Evolutionary conservation across 306 rosid genomes (phyloP).

Genomic region (Quercus suber): DNA sequence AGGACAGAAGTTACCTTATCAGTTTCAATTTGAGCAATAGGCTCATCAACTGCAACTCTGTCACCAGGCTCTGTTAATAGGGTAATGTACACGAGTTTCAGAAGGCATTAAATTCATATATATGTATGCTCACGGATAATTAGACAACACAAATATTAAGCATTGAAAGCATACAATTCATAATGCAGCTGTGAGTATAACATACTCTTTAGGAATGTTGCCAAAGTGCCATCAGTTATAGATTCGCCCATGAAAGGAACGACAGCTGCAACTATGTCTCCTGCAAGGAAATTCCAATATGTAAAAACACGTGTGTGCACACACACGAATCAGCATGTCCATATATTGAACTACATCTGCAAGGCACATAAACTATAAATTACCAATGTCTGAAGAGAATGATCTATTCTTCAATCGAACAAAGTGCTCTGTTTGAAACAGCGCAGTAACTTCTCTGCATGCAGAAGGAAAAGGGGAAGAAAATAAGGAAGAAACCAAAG

Average conservation of each 20-base stretch:
- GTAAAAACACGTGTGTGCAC: neutral
- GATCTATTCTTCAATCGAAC: slow-evolving; percentile 45
- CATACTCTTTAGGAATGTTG: slow-evolving; percentile 74
- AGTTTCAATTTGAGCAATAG: slow-evolving; percentile 87
- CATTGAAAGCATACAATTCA: neutral
- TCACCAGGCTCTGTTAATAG: slow-evolving; percentile 67
- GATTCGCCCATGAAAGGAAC: slow-evolving; percentile 88
- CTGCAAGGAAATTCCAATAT: slow-evolving; percentile 25
- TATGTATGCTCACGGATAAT: neutral
- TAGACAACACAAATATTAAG: slow-evolving; percentile 9
- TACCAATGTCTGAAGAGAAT: slow-evolving; percentile 78
- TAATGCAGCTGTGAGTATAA: neutral
- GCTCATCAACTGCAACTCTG: slow-evolving; percentile 64
- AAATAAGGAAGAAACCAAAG: neutral
- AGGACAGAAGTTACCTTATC: slow-evolving; percentile 54
- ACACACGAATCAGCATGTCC: neutral
- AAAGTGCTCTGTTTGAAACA: slow-evolving; percentile 27
- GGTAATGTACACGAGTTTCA: slow-evolving; percentile 7
- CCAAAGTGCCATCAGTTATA: slow-evolving; percentile 74
- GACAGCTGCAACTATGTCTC: slow-evolving; percentile 62
- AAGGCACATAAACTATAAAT: neutral
- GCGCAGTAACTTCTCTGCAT: slow-evolving; percentile 41
- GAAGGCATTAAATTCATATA: slow-evolving; percentile 1
- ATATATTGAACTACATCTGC: slow-evolving; percentile 6
- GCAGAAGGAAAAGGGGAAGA: neutral